A percentile compares a stretch with the other conserved stretches of the same genome.
Evolutionary conservation across 2,329 filamentous ascomycete species (phyloP).

Genomic region (Aspergillus niger): DNA sequence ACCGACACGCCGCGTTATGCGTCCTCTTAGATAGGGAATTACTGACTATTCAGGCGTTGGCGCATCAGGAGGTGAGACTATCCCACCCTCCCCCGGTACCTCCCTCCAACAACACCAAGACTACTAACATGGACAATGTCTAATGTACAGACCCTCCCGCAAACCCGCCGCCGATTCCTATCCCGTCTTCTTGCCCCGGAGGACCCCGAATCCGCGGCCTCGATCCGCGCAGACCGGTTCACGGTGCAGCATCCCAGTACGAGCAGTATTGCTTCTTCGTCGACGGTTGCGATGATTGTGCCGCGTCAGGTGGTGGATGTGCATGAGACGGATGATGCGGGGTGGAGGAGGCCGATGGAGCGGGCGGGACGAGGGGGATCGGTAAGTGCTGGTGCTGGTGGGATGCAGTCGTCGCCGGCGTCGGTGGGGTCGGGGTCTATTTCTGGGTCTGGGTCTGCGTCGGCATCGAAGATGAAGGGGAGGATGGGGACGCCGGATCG

Average conservation of each 20-base stretch:
- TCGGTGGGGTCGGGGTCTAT: slow-evolving; percentile 14
- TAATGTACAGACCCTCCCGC: slow-evolving; percentile 38
- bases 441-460: not conserved
- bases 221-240: slow-evolving; percentile 33
- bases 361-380: not conserved
- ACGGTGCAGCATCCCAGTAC: slow-evolving; percentile 19
- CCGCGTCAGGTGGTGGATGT: slow-evolving; percentile 25
- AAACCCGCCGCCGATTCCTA: slow-evolving; percentile 40
- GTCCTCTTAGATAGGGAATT: slow-evolving; percentile 43
- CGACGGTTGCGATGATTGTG: slow-evolving; percentile 15
- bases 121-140: too few relatives aligned
- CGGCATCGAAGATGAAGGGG: slow-evolving; percentile 11
- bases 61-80: slow-evolving; percentile 38
- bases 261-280: not conserved
- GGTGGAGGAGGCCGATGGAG: slow-evolving; percentile 21
- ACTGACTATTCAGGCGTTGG: slow-evolving; percentile 43
- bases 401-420: slow-evolving; percentile 9
- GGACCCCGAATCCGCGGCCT: slow-evolving; percentile 28
- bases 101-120: too few relatives aligned
- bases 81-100: not conserved
- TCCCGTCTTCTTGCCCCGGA: slow-evolving; percentile 37
- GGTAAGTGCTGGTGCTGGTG: not conserved
- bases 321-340: slow-evolving; percentile 25
- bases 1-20: slow-evolving; percentile 40
- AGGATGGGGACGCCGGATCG: slow-evolving; percentile 18